Conservation (phyloP, 2,329 filamentous ascomycete genomes). For the Alternaria atra region DNA sequence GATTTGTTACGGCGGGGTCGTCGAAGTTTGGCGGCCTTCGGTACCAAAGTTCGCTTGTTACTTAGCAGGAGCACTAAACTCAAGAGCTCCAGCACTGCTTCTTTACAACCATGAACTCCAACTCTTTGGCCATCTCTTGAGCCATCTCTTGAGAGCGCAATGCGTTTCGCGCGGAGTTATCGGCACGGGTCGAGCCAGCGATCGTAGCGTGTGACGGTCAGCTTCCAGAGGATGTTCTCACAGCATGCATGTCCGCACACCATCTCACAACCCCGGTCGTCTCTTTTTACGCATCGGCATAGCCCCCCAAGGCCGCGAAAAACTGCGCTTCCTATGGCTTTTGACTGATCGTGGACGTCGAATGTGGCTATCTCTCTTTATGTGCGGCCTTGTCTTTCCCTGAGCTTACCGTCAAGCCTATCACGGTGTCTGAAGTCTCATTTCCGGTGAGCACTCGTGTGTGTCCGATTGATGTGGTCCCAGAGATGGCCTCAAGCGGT, state of each 20-base stretch:
- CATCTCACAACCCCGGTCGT: slow-evolving; percentile 3
- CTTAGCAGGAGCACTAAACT: background rate
- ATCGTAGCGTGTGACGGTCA: background rate
- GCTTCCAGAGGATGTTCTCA: background rate
- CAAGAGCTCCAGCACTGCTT: background rate
- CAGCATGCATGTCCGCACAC: slow-evolving; percentile 14
- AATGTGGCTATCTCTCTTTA: background rate
- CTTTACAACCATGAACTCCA: background rate
- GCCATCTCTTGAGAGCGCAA: background rate
- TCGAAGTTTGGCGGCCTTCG: background rate
- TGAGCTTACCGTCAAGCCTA: background rate
- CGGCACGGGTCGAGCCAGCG: background rate
- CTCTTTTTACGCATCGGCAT: background rate
- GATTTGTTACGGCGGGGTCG: slow-evolving; percentile 6
- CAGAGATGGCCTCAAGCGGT: slow-evolving; percentile 9
- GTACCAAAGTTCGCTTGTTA: slow-evolving; percentile 6
- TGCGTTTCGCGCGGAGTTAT: background rate
- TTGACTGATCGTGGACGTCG: background rate
- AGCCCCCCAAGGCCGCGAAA: slow-evolving; percentile 1
- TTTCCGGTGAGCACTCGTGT: slow-evolving; percentile 4
- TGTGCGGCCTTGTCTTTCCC: background rate
- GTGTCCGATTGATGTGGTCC: background rate
- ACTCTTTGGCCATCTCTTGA: background rate
- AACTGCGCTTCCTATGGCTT: background rate
- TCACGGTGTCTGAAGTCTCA: background rate